phyloP scores from a whole-genome alignment of 73 alveolate species.

The Tetrahymena elliotti region DNA sequence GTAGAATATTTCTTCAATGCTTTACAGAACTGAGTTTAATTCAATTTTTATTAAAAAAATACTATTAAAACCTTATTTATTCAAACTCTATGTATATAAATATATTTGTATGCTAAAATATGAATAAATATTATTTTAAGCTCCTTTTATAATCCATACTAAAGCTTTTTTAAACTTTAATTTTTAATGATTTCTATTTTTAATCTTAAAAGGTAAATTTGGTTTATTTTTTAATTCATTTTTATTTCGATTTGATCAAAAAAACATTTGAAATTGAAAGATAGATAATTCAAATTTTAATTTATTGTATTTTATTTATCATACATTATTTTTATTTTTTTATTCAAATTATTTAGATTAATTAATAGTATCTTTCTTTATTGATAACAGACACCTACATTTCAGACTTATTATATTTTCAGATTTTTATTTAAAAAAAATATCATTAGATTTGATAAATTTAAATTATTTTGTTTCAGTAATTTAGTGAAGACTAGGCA shows the following conservation, averaged over 20 bases:
- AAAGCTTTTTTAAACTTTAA: too few species aligned
- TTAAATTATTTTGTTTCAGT: background rate
- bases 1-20: slow-evolving; percentile 80
- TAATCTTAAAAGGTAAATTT: too few species aligned
- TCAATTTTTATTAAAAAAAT: background rate
- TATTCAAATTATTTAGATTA: background rate
- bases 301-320: background rate
- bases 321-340: background rate
- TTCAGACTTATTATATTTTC: background rate
- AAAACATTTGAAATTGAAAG: too few species aligned
- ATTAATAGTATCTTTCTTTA: background rate
- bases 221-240: too few species aligned
- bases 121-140: background rate
- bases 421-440: too few species aligned
- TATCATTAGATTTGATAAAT: background rate
- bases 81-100: background rate
- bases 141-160: too few species aligned
- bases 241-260: too few species aligned
- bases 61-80: background rate
- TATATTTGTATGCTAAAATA: background rate
- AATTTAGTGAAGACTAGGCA: background rate
- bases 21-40: slow-evolving; percentile 29
- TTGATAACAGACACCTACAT: background rate
- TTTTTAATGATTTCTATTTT: too few species aligned
- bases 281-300: too few species aligned